Evolutionary conservation across 768 basidiomycete species (phyloP).

Genomic region (Lyophyllum decastes): DNA sequence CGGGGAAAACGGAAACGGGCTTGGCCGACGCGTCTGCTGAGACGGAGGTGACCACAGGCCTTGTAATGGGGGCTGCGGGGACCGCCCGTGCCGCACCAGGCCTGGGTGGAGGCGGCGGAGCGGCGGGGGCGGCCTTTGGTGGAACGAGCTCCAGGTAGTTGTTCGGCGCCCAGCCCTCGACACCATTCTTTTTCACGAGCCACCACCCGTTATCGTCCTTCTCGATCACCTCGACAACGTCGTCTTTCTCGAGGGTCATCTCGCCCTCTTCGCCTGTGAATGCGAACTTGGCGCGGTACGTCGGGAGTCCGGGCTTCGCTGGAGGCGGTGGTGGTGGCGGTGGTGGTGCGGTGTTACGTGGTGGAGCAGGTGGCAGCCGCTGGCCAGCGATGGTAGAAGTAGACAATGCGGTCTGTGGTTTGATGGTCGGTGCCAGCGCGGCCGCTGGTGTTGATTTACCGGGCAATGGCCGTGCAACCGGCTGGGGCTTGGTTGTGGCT

Average conservation of each 20-base stretch:
- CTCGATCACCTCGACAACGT: conserved; percentile 87
- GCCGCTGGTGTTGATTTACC: conserved; percentile 50
- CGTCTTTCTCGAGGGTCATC: conserved; percentile 87
- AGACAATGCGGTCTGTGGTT: conserved; percentile 33
- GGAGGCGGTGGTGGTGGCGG: conserved; percentile 54
- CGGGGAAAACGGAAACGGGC: conserved; percentile 82
- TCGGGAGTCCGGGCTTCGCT: conserved; percentile 64
- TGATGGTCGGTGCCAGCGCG: conserved; percentile 27
- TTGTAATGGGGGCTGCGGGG: conserved; percentile 35
- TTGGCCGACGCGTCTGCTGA: conserved; percentile 66
- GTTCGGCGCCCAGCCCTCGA: conserved; percentile 94
- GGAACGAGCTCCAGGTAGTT: conserved; percentile 88
- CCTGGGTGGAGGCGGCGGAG: conserved; percentile 71
- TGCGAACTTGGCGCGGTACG: conserved; percentile 88
- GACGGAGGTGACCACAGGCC: conserved; percentile 41
- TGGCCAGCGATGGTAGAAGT: conserved; percentile 25
- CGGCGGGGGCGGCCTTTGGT: conserved; percentile 60
- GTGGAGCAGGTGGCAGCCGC: conserved; percentile 36
- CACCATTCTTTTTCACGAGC: conserved; percentile 82
- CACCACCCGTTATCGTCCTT: conserved; percentile 98
- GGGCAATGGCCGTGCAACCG: conserved; percentile 65
- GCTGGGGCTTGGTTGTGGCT: conserved; percentile 52
- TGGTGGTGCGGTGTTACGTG: conserved; percentile 35
- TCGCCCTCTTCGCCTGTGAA: conserved; percentile 94
- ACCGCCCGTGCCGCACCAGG: conserved; percentile 22